Base-by-base conservation (phyloP, 805 yeast species). In the Zygotorulaspora danielsina region DNA sequence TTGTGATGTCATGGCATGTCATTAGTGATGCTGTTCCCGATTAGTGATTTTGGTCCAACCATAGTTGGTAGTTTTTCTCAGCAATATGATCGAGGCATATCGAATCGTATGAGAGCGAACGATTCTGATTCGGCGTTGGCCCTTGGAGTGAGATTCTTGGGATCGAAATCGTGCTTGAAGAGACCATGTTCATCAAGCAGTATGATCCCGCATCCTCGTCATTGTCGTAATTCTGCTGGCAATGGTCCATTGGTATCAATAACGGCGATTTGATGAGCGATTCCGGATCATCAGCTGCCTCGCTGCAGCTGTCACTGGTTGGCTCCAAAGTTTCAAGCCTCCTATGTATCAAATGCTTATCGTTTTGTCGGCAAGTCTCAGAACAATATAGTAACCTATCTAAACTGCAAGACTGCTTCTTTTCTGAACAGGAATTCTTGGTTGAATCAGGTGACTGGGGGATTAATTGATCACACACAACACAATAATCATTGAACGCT, bases 401-500 rank as follows among this genome's bases (percentile, higher is more conserved):
- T 10, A 32, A 28, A 22, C 32, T 30, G 11, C 39, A 39, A 15
- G 38, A 17, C 12, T 35, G 34, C n/a, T 28, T 36, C 30, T 36
- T 36, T 9, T 32, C 36, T 3, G 33, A 33, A 10, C 30, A 18
- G 11, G 20, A 24, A 20, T 32, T 34, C 21, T 36, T 36, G 15
- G 36, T 32, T 15, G 34, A 33, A 15, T 39, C 42, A n/a, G 43
- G 32, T 20, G 38, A 36, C 17, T 39, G 41, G 10, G 43, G 49
- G 32, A 58, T 57, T 42, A 59, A 37, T 33, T 54, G 53, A 34
- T 76, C 80, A 59, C 82, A 76, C 41, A 73, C 78, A 34, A 73
- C 66, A 64, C 82, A 76, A 59, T 63, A 76, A 55, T 76, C 81
- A 53, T 70, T 73, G 46, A 66, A 60, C 47, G 77, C 70, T 35